phyloP scores from a whole-genome alignment of 257 asterid species.

The Capsicum pubescens region DNA sequence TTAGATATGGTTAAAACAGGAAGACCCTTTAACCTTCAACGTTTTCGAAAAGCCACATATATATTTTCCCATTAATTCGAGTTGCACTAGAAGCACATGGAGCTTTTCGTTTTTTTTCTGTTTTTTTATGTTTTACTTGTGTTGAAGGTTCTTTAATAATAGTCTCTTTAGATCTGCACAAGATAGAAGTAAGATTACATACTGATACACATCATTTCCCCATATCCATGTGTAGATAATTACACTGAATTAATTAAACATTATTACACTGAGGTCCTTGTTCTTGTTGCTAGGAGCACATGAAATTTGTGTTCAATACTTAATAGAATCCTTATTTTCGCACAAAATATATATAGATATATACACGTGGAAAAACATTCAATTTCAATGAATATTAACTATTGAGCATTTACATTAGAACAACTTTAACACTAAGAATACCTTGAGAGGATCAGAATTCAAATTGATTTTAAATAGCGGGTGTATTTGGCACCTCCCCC shows the following conservation, averaged over 20 bases:
- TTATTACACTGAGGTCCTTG: not conserved
- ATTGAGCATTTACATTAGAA: not conserved
- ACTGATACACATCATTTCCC: no score
- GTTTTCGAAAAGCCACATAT: constrained; percentile 11
- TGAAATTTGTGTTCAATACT: not conserved
- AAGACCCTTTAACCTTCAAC: not conserved
- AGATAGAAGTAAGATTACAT: no score
- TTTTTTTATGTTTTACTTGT: not conserved
- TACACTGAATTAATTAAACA: no score
- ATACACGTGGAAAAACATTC: not conserved
- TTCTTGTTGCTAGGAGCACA: not conserved
- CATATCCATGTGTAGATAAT: no score
- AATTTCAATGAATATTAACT: not conserved
- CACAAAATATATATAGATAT: not conserved
- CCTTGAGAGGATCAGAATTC: not conserved
- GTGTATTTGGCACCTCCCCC: no score
- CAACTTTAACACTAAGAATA: not conserved
- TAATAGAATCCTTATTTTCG: not conserved
- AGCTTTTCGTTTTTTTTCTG: not conserved
- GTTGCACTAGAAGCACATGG: not conserved
- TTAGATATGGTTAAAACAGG: not conserved
- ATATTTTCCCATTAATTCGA: not conserved
- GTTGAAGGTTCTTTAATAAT: fast-evolving
- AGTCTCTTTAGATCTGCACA: not conserved
- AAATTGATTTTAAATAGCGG: not conserved